Evolutionary conservation across 805 yeast species (phyloP), one percentile per base, ranked within the genome.

Genomic region (Schwanniomyces polymorphus): DNA sequence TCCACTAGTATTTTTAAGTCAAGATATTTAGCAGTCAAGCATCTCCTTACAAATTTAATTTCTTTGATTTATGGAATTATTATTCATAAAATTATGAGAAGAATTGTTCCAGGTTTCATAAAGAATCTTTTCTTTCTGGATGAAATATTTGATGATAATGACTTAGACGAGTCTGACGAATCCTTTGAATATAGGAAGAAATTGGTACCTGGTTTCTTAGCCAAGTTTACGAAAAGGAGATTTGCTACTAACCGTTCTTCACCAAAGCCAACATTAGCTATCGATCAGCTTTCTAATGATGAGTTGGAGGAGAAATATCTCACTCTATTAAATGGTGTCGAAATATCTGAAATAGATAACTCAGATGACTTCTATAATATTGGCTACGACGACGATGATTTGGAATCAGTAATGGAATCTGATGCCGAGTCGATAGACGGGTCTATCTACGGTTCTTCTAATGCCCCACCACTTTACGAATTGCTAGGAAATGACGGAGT

Each of bases 301-400:
- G 51, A 59, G 27, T n/a, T 64, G 1, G 41, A 43, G 8, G 48
- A 52, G 0, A 55, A 62, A 21, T 66, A 66, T 45, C 50, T 55
- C 27, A 45, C 51, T 5, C 49, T 72, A 6, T 51, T 75, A 29
- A 46, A 31, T 44, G 61, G 49, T n/a, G 60, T 57, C 7, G 56
- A 51, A 34, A 54, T 70, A 4, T 65, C 76, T 14, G 80, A 75
- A 23, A 52, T 61, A 17, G 80, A 76, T 46, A 62, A 58, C 35
- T 67, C 70, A 5, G 52, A 54, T 8, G 74, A 72, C 38, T 69
- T 57, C 26, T 59, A 57, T 35, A 68, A 67, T 4, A 59, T 60
- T 7, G 18, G 10, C 10, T 25, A 26, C 21, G 31, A 29, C 27
- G 10, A 17, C 14, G 65, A 58, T 16, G 63, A 61, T 38, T 50